These are phyloP conservation scores for Trichosporon inkin DNA, from an alignment of 1,284 basidiomycete species.

Conservation along the genomic window DNA sequence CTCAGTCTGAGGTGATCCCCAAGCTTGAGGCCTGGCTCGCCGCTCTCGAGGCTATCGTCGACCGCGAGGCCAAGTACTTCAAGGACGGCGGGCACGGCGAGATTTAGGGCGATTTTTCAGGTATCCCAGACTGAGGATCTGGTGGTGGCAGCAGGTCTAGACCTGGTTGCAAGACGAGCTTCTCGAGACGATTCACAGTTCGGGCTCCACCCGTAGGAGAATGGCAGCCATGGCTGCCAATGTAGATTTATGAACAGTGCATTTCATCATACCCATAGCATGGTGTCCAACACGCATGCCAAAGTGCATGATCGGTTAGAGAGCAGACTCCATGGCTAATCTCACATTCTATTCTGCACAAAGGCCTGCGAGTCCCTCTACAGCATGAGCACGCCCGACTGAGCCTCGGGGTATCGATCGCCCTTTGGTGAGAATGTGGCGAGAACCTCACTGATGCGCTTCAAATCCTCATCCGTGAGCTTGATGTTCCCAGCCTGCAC, in stretches of 20 bases:
- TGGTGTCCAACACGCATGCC: too few relatives aligned
- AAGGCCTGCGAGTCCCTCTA: too few relatives aligned
- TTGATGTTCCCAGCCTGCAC: conserved; percentile 51
- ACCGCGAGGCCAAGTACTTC: conserved; percentile 69
- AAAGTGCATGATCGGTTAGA: too few relatives aligned
- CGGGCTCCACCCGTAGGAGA: not conserved
- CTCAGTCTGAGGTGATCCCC: conserved; percentile 63
- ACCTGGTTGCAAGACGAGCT: not conserved
- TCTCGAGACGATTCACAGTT: not conserved
- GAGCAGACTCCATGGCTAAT: too few relatives aligned
- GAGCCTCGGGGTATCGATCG: conserved; percentile 30
- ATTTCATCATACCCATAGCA: not conserved
- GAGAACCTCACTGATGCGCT: conserved; percentile 52
- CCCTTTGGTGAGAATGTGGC: conserved; percentile 34
- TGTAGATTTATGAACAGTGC: conserved; percentile 8
- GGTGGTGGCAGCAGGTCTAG: too few relatives aligned
- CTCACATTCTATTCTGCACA: too few relatives aligned
- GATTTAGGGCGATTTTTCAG: conserved; percentile 45
- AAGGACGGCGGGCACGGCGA: conserved; percentile 63
- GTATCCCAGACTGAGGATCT: too few relatives aligned
- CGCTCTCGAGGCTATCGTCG: conserved; percentile 68
- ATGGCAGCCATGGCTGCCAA: not conserved
- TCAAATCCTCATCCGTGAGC: conserved; percentile 47
- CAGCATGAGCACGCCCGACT: conserved; percentile 17
- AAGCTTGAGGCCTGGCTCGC: conserved; percentile 75